These are phyloP conservation scores for Rhizopus sp. DNA, from an alignment of 371 early-diverging fungal genomes.

Conservation along the genomic window DNA sequence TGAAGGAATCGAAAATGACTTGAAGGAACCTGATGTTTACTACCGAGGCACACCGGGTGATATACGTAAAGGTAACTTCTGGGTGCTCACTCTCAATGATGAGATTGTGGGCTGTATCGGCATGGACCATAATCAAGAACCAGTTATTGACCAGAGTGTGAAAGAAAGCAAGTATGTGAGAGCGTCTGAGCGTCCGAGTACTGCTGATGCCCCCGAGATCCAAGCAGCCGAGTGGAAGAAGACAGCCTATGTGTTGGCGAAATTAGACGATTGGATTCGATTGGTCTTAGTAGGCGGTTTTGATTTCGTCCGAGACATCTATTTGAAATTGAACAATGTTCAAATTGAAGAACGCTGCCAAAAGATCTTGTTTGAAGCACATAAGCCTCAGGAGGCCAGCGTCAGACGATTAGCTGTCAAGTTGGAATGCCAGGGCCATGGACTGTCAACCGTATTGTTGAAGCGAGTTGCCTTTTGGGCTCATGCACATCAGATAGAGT, in stretches of 20 bases:
- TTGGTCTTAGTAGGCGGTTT: slow-evolving; percentile 18
- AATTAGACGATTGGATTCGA: slow-evolving; percentile 39
- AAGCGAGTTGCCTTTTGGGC: slow-evolving; percentile 54
- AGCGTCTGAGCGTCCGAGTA: slow-evolving; percentile 27
- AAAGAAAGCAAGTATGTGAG: slow-evolving; percentile 5
- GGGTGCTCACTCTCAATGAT: slow-evolving; percentile 51
- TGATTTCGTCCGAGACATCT: slow-evolving; percentile 21
- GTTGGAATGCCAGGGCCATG: slow-evolving; percentile 47
- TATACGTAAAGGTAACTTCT: slow-evolving; percentile 40
- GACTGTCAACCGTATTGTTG: slow-evolving; percentile 45
- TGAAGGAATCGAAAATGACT: slow-evolving; percentile 43
- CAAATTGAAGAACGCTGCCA: not conserved
- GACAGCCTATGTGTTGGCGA: slow-evolving; percentile 29
- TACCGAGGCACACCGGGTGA: slow-evolving; percentile 35
- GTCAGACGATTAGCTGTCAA: slow-evolving; percentile 49
- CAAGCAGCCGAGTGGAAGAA: slow-evolving; percentile 37
- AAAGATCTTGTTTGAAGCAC: slow-evolving; percentile 33
- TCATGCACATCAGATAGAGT: slow-evolving; percentile 45
- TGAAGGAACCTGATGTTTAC: slow-evolving; percentile 37
- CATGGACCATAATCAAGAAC: slow-evolving; percentile 29
- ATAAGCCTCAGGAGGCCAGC: slow-evolving; percentile 46
- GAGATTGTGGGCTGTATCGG: slow-evolving; percentile 49
- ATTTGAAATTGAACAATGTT: slow-evolving; percentile 6
- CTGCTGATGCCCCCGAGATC: slow-evolving; percentile 30
- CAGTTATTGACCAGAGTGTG: slow-evolving; percentile 20